phyloP scores from a whole-genome alignment of 352 stramenopile species.

The Pilasporangium apinafurcum region DNA sequence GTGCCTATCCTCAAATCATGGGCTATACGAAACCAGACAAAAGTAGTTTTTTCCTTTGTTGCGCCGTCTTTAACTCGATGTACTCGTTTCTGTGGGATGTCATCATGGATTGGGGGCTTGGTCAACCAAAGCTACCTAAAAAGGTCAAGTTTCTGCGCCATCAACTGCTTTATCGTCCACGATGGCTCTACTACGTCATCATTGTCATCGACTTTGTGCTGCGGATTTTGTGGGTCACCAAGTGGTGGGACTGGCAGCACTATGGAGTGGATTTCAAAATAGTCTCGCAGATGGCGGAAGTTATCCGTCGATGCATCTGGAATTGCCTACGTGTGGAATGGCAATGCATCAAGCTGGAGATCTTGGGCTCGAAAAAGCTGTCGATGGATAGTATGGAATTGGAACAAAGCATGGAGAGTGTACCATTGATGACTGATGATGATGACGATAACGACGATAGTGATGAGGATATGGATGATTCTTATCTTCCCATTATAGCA shows the following conservation, averaged over 20 bases:
- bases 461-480: constrained; percentile 2
- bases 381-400: constrained; percentile 40
- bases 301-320: constrained; percentile 90
- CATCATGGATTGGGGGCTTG: constrained; percentile 95
- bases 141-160: constrained; percentile 49
- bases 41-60: constrained; percentile 69
- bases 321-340: constrained; percentile 92
- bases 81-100: constrained; percentile 98
- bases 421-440: constrained; percentile 37
- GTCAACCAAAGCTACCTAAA: constrained; percentile 49
- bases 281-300: constrained; percentile 86
- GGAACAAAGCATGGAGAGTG: constrained; percentile 37
- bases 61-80: constrained; percentile 89
- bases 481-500: too few relatives aligned
- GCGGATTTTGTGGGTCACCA: constrained; percentile 93
- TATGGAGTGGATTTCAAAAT: constrained; percentile 77
- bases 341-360: constrained; percentile 85
- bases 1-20: constrained; percentile 70
- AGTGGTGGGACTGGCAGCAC: constrained; percentile 79
- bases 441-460: constrained; percentile 15
- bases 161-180: constrained; percentile 53
- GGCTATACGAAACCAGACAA: constrained; percentile 35
- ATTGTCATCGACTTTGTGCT: constrained; percentile 92
- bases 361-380: constrained; percentile 49
- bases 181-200: constrained; percentile 86